Evolutionary conservation across 352 stramenopile species (phyloP), one percentile per base, ranked within the genome.

Genomic region (Phytophthora idaei): DNA sequence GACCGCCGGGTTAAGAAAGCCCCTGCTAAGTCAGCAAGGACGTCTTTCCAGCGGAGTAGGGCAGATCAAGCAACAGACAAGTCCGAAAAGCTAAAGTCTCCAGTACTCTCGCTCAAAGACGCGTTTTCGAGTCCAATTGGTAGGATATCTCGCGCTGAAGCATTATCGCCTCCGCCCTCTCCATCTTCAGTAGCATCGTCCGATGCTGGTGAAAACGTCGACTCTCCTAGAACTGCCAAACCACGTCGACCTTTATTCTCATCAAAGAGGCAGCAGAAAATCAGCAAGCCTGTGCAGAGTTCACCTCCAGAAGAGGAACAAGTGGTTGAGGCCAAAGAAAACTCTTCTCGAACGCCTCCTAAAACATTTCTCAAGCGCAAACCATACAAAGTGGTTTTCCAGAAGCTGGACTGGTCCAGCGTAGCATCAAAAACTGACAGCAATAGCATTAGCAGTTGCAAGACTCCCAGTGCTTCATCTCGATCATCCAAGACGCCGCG

Each of bases 331-430:
- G 12, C 25, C 28, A 54, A 64, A 39, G 36, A 25, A 8, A 72
- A 61, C 17, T 70, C 39, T 1, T 14, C 39, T 9, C 37, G 12
- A 46, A 42, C 49, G 27, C 64, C 51, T 25, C 32, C 58, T 14
- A 69, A 61, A 45, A 55, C 64, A 7, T 91, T 91, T 55, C 70
- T 91, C 34, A 88, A 83, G 58, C 78, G 80, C n/a, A 91, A 91
- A 46, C 83, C 76, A 14, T 85, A 85, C 68, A 85, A 89, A 58
- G 73, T 90, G 21, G 80, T 91, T 5, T 90, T 91, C 39, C 67
- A 75, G 41, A 85, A 85, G 39, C 54, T 90, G 4, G 75, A 91
- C 49, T 91, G 80, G 83, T 87, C 80, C 0, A 64, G 60, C 4
- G 77, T 91, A 42, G n/a, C 57, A 2, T 71, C 83, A 14, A 87